These are phyloP conservation scores for Rhizopus sp. DNA, from an alignment of 371 early-diverging fungal genomes.

Conservation along the genomic window DNA sequence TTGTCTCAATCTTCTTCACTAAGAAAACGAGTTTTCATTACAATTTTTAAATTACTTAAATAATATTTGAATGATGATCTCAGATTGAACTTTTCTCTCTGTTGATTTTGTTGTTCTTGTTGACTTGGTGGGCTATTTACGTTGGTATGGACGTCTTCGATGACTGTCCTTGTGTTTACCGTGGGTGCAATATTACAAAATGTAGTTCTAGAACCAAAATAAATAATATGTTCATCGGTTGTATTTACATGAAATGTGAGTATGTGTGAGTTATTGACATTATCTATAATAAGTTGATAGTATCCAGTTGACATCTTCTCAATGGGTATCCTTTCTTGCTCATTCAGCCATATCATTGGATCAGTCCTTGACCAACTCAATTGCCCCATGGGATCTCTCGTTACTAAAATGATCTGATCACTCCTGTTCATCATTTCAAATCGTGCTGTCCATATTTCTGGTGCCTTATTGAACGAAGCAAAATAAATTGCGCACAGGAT, in stretches of 20 bases:
- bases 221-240: slow-evolving; percentile 1
- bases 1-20: not conserved
- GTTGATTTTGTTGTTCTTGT: not conserved
- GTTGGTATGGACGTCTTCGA: not conserved
- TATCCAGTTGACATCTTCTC: slow-evolving; percentile 5
- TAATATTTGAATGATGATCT: too few relatives aligned
- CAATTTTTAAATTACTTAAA: too few relatives aligned
- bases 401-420: not conserved
- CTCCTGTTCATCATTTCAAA: slow-evolving; percentile 7
- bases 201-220: slow-evolving; percentile 4
- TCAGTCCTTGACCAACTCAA: slow-evolving; percentile 9
- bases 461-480: not conserved
- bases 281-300: slow-evolving; percentile 12
- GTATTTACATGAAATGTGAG: slow-evolving; percentile 6
- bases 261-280: not conserved
- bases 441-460: slow-evolving; percentile 10
- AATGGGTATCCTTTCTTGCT: slow-evolving; percentile 3
- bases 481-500: not conserved
- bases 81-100: not conserved
- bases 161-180: not conserved
- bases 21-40: not conserved
- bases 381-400: slow-evolving; percentile 1
- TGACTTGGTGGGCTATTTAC: not conserved
- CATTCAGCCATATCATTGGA: slow-evolving; percentile 22
- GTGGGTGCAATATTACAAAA: not conserved